These are phyloP conservation scores for Blastomyces percursus DNA, from an alignment of 2,329 filamentous ascomycete species.

Conservation along the genomic window DNA sequence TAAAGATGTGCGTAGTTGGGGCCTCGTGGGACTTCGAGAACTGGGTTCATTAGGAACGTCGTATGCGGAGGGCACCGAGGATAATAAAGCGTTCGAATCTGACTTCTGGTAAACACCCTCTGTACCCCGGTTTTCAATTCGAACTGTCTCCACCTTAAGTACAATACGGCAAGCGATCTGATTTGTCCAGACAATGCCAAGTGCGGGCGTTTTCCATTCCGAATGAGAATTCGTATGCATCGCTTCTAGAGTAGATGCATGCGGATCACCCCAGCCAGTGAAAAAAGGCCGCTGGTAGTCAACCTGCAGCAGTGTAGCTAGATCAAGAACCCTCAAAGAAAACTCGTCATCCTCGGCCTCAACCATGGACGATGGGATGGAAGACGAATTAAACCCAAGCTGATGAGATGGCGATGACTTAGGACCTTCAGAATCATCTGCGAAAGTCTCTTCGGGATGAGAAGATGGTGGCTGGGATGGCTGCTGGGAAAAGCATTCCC, in stretches of 20 bases:
- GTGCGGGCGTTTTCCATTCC: conserved; percentile 61
- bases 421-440: background rate
- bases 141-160: conserved; percentile 57
- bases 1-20: background rate
- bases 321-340: conserved; percentile 24
- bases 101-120: background rate
- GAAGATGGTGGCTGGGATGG: conserved; percentile 5
- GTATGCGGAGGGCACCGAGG: background rate
- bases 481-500: conserved; percentile 9
- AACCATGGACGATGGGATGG: background rate
- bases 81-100: background rate
- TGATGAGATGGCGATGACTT: conserved; percentile 1
- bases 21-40: background rate
- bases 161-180: conserved; percentile 77
- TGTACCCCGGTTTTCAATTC: conserved; percentile 10
- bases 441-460: background rate
- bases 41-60: background rate
- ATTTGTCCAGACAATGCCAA: conserved; percentile 84
- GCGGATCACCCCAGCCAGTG: conserved; percentile 81
- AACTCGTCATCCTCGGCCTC: conserved; percentile 7
- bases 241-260: conserved; percentile 21
- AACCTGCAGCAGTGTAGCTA: conserved; percentile 53
- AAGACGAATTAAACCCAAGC: background rate
- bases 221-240: background rate
- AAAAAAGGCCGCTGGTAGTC: conserved; percentile 92